Conservation (phyloP, 2,329 filamentous ascomycete genomes). For the Paecilomyces sp. region DNA sequence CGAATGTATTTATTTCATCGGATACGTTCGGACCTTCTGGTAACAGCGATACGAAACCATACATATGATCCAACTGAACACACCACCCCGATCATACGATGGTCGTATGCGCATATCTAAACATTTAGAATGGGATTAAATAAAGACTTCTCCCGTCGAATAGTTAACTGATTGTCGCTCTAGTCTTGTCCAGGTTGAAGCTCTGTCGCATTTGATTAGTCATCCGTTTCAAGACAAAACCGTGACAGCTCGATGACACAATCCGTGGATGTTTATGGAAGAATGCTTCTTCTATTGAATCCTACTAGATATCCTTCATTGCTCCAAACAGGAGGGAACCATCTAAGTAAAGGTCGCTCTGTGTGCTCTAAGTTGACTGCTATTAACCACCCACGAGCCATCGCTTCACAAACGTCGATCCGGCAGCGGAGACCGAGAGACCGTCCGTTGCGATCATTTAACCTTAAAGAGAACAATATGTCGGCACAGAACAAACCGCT, state of each 20-base stretch:
- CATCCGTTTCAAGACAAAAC: neutral
- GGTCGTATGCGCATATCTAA: neutral
- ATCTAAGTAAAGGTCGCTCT: neutral
- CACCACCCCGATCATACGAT: neutral
- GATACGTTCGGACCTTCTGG: neutral
- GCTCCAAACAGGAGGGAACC: neutral
- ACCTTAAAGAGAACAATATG: neutral
- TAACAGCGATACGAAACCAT: neutral
- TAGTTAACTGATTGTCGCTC: neutral
- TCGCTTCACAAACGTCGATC: neutral
- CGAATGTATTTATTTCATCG: neutral
- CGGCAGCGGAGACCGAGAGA: neutral
- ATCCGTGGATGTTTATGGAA: neutral
- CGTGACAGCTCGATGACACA: neutral
- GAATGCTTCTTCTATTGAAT: neutral
- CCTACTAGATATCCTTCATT: neutral
- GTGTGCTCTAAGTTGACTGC: neutral
- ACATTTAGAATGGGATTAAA: neutral
- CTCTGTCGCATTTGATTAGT: neutral
- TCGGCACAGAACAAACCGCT: constrained; percentile 8
- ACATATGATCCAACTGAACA: neutral
- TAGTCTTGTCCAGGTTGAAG: neutral
- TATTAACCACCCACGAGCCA: neutral
- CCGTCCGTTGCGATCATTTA: neutral
- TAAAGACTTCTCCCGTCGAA: neutral